phyloP scores from a whole-genome alignment of 2,329 filamentous ascomycete species.

The Tricladium varicosporioides region DNA sequence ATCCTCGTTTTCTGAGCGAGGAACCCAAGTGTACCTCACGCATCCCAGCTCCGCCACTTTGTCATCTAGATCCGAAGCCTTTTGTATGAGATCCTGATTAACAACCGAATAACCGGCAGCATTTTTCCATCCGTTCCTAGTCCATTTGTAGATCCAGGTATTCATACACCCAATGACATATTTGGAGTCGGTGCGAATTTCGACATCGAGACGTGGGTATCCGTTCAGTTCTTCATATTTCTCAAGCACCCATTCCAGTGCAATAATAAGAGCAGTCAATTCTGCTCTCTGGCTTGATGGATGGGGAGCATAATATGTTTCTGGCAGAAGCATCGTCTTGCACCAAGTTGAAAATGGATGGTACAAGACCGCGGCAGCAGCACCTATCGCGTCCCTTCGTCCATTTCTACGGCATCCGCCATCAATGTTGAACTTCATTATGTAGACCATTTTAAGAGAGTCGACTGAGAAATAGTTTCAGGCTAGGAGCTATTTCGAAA shows the following conservation, averaged over 20 bases:
- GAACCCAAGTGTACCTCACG: conserved; percentile 36
- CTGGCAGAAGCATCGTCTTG: conserved; percentile 5
- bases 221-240: conserved; percentile 21
- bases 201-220: conserved; percentile 27
- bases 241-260: conserved; percentile 44
- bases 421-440: conserved; percentile 36
- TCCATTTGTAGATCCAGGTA: conserved; percentile 35
- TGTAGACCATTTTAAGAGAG: conserved; percentile 35
- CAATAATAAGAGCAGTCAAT: conserved; percentile 42
- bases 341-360: not conserved
- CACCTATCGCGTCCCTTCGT: conserved; percentile 25
- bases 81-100: conserved; percentile 37
- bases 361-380: conserved; percentile 32
- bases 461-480: too few relatives aligned
- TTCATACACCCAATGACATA: conserved; percentile 38
- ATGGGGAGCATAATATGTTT: not conserved
- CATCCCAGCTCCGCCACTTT: conserved; percentile 27
- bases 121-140: conserved; percentile 35
- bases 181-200: conserved; percentile 37
- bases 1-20: conserved; percentile 32
- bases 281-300: conserved; percentile 39
- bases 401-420: conserved; percentile 37
- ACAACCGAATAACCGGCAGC: conserved; percentile 30
- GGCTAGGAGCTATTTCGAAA: too few relatives aligned
- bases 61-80: conserved; percentile 29